Base-by-base conservation (phyloP, 148 eudicot species). In the Chenopodium formosanum region DNA sequence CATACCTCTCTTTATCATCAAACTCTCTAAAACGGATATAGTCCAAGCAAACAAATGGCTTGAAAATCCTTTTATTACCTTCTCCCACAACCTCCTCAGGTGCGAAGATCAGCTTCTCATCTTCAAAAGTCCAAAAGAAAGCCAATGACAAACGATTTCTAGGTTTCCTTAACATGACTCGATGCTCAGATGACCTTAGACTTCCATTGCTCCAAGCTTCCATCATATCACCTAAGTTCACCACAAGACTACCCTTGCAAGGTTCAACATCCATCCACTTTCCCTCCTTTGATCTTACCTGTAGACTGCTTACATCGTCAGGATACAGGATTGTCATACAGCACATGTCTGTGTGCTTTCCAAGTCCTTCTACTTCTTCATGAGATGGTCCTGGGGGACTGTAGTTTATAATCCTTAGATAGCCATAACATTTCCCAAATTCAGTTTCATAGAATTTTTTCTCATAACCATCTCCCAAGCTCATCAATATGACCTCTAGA, bases 191-290 rank as follows among this genome's bases (percentile, higher is more conserved):
- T 9, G 98, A 95, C 75, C 94, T 86, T 4, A 95, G 47, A 56
- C 68, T 89, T 4, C 91, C 97, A 79, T 92, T 95, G 81, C 97
- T 93, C 98, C 98, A 95, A 48, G 97, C 98, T 85, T 92, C 96
- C 77, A 95, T 80, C 89, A 95, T 87, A 73, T 95, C 98, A 11
- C 98, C 98, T 65, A 95, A 50, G 78, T 95, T 95, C 37, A 95
- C 93, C 73, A 95, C 90, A 20, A 93, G 86, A 32, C 90, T 86
- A 17, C 88, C 95, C 62, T 91, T 90, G 65, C 90, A 84, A 47
- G 94, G 93, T 60, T 72, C 70, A 23, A 95, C 81, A 50, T 93
- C 88, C 84, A 92, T 84, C 98, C 94, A 92, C 9, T 85, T 74
- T 1, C 92, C 95, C 3, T 91, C 87, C 29, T 82, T 88, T 10